phyloP scores from a whole-genome alignment of 2,329 filamentous ascomycete species.

The Nemania sp. region DNA sequence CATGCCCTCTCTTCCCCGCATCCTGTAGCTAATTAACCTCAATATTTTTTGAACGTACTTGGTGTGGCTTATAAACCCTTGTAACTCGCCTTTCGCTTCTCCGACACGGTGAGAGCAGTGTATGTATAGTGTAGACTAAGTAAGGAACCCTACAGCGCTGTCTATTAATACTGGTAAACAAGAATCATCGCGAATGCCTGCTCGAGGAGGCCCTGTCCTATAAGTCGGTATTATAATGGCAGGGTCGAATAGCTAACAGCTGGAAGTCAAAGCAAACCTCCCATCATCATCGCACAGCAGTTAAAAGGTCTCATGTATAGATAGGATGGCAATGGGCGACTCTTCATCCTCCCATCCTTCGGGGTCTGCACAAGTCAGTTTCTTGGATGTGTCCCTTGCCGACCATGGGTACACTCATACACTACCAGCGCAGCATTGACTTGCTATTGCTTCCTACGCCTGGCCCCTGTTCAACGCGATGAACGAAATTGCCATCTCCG shows the following conservation, averaged over 20 bases:
- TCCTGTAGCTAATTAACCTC: constrained; percentile 14
- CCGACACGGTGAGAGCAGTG: no score
- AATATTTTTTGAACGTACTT: not conserved
- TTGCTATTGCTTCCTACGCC: not conserved
- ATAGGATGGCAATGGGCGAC: no score
- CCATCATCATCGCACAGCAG: not conserved
- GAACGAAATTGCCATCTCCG: not conserved
- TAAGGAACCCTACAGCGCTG: no score
- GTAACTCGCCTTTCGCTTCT: not conserved
- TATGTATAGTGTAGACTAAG: no score
- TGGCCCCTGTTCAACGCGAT: not conserved
- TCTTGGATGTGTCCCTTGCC: not conserved
- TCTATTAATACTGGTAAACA: not conserved
- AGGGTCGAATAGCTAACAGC: not conserved
- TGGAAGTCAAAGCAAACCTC: not conserved
- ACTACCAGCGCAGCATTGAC: not conserved
- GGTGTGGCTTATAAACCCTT: constrained; percentile 8
- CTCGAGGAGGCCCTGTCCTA: not conserved
- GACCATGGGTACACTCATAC: not conserved
- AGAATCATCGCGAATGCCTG: not conserved
- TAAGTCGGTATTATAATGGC: not conserved
- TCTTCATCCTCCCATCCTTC: constrained; percentile 6
- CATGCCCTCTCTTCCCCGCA: constrained; percentile 4
- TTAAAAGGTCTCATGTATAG: not conserved
- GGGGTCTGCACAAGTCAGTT: not conserved